Conservation (phyloP, 495 filamentous ascomycete species). For the Xylaria curta region DNA sequence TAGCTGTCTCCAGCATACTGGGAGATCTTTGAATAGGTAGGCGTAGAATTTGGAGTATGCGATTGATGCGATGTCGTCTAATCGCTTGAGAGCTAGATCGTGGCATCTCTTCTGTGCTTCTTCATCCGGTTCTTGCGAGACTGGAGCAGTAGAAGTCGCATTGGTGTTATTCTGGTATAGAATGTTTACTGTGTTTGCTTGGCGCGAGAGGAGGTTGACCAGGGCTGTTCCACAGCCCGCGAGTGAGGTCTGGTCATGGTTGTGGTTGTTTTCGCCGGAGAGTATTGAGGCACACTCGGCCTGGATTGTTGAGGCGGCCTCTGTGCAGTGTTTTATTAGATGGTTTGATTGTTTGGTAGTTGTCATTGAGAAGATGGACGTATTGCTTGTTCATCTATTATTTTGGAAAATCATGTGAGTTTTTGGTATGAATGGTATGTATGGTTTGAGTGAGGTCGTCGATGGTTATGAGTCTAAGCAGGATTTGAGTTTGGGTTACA, state of each 20-base stretch:
- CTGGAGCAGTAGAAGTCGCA: not conserved
- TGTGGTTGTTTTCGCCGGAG: conserved; percentile 14
- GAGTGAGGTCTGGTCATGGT: conserved; percentile 26
- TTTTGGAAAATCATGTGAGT: not conserved
- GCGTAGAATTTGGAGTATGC: conserved; percentile 70
- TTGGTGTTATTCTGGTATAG: conserved; percentile 25
- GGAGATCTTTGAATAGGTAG: conserved; percentile 77
- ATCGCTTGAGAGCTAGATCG: conserved; percentile 36
- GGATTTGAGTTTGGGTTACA: not conserved
- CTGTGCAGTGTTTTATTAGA: conserved; percentile 33
- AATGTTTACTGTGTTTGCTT: conserved; percentile 37
- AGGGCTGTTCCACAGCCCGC: conserved; percentile 45
- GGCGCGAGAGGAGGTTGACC: conserved; percentile 45
- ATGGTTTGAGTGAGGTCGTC: not conserved
- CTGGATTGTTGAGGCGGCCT: conserved; percentile 33
- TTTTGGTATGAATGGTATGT: not conserved
- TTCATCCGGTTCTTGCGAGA: not conserved
- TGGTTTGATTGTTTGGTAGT: conserved; percentile 24
- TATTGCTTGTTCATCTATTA: not conserved
- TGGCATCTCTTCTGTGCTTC: conserved; percentile 22
- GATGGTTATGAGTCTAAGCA: not conserved
- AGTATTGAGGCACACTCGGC: conserved; percentile 38
- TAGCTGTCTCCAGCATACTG: conserved; percentile 74
- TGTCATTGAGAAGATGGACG: conserved; percentile 5
- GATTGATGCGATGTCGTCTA: conserved; percentile 51